Conservation (phyloP, 805 yeast genomes). For the Lachancea quebecensis region DNA sequence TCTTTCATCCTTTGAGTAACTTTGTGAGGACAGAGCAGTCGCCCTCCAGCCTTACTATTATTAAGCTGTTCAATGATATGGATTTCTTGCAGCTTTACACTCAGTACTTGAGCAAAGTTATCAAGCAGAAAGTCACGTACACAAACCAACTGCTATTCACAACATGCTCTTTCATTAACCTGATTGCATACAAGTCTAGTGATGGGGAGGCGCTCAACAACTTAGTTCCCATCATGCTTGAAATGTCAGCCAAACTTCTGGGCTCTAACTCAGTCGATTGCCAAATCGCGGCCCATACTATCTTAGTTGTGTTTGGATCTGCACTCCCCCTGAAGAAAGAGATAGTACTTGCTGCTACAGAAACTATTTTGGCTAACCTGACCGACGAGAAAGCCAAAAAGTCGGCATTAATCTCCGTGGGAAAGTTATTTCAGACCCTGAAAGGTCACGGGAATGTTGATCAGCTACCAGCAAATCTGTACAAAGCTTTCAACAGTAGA, state of each 20-base stretch:
- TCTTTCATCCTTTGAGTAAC: slow-evolving; percentile 64
- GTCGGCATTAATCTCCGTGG: slow-evolving; percentile 42
- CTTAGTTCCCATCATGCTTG: slow-evolving; percentile 51
- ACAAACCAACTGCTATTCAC: slow-evolving; percentile 72
- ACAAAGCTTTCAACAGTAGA: slow-evolving; percentile 28
- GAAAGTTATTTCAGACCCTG: slow-evolving; percentile 44
- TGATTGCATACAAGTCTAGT: slow-evolving; percentile 50
- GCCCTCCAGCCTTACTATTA: slow-evolving; percentile 62
- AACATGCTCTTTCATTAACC: slow-evolving; percentile 57
- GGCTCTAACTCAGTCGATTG: slow-evolving; percentile 46
- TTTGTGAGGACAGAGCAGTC: slow-evolving; percentile 55
- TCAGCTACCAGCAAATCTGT: slow-evolving; percentile 35
- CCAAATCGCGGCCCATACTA: slow-evolving; percentile 78
- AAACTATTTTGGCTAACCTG: slow-evolving; percentile 47
- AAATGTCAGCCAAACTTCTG: slow-evolving; percentile 50
- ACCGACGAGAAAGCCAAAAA: slow-evolving; percentile 32
- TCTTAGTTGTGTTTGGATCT: slow-evolving; percentile 68
- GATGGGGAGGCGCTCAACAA: slow-evolving; percentile 40
- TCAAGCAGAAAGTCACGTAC: slow-evolving; percentile 51
- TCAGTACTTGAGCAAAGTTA: slow-evolving; percentile 38
- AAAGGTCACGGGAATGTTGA: slow-evolving; percentile 37
- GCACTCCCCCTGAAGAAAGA: slow-evolving; percentile 54
- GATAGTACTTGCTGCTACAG: slow-evolving; percentile 54
- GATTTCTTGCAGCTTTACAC: slow-evolving; percentile 64
- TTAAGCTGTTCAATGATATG: slow-evolving; percentile 66